These are phyloP conservation scores for Thalassiosira oceanica DNA, from an alignment of 352 stramenopile species.

Conservation along the genomic window DNA sequence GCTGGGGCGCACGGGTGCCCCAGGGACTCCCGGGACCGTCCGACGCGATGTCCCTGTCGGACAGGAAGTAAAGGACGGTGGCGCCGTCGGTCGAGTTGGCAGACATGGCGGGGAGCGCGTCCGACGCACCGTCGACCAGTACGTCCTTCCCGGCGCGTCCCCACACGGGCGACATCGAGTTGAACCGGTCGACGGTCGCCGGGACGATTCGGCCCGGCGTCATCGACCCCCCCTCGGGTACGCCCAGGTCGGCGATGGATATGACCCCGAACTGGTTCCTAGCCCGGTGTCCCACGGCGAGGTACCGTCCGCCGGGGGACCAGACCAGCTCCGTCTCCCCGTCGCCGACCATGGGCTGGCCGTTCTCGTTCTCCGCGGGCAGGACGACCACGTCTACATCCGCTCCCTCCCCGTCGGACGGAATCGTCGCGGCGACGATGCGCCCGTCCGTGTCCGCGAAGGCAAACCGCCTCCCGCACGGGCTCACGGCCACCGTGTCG, in stretches of 20 bases:
- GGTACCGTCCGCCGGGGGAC: conserved; percentile 61
- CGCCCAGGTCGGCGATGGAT: conserved; percentile 63
- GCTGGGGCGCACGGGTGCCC: conserved; percentile 56
- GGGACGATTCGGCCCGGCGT: conserved; percentile 59
- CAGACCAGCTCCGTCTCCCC: conserved; percentile 19
- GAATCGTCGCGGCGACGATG: conserved; percentile 60
- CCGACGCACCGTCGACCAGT: conserved; percentile 17
- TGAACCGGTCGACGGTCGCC: conserved; percentile 66
- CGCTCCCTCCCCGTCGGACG: conserved; percentile 17
- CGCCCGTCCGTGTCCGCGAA: conserved; percentile 65
- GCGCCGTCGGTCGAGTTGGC: conserved; percentile 13
- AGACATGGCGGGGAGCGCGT: conserved; percentile 14
- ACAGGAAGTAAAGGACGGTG: conserved; percentile 65
- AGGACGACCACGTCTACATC: conserved; percentile 40
- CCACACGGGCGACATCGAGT: conserved; percentile 39
- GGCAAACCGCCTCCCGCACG: conserved; percentile 60
- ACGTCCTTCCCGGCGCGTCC: conserved; percentile 35
- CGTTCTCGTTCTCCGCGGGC: conserved; percentile 57
- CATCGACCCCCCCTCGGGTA: conserved; percentile 37
- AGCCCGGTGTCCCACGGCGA: conserved; percentile 63
- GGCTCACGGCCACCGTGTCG: conserved; percentile 53
- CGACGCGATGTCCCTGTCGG: conserved; percentile 59
- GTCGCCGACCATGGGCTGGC: conserved; percentile 53
- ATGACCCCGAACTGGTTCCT: conserved; percentile 72
- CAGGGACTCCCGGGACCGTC: conserved; percentile 56